Evolutionary conservation across 371 early-diverging fungal species (phyloP).

Genomic region (Circinella minor): DNA sequence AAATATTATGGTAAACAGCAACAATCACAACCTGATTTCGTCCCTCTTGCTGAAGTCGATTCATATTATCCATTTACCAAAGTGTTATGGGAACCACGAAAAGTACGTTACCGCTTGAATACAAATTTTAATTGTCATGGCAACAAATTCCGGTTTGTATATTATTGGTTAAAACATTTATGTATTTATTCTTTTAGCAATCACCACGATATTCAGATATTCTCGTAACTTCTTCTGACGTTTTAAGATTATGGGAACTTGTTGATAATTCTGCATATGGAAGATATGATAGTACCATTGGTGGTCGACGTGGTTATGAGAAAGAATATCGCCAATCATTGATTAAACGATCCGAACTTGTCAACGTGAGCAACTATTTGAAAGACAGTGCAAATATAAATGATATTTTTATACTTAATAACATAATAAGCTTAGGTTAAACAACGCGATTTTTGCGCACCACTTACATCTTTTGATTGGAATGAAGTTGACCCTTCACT

Average conservation of each 20-base stretch:
- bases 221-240: conserved; percentile 89
- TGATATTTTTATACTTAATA: not conserved
- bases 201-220: conserved; percentile 68
- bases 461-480: conserved; percentile 97
- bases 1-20: conserved; percentile 30
- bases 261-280: conserved; percentile 52
- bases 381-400: not conserved
- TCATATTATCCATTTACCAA: conserved; percentile 92
- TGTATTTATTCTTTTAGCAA: conserved; percentile 24
- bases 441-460: conserved; percentile 80
- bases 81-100: conserved; percentile 86
- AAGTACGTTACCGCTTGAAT: conserved; percentile 43
- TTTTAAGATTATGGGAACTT: conserved; percentile 88
- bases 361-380: conserved; percentile 53
- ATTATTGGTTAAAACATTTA: not conserved
- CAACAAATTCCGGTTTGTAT: not conserved
- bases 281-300: conserved; percentile 45
- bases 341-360: conserved; percentile 55
- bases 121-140: not conserved
- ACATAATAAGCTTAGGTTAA: conserved; percentile 35
- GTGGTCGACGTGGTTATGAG: conserved; percentile 23
- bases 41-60: conserved; percentile 75
- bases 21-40: conserved; percentile 61
- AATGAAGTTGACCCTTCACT: conserved; percentile 84
- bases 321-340: conserved; percentile 19